Conservation (phyloP, 2,329 filamentous ascomycete species). For the Apiospora koreana region DNA sequence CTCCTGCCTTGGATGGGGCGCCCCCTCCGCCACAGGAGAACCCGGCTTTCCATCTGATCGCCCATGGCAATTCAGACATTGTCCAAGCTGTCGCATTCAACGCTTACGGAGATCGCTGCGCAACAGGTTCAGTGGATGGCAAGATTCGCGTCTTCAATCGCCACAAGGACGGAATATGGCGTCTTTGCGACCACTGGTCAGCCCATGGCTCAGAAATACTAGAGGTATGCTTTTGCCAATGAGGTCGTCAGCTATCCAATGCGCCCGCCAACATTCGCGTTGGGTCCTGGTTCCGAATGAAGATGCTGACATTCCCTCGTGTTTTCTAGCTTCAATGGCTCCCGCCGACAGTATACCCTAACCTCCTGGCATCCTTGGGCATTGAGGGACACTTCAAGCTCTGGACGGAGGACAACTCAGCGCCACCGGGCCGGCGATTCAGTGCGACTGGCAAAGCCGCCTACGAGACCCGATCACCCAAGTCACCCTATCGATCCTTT, state of each 20-base stretch:
- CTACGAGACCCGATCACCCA: conserved; percentile 59
- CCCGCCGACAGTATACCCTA: conserved; percentile 81
- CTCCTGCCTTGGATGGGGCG: conserved; percentile 14
- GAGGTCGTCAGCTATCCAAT: neutral
- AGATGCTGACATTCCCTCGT: neutral
- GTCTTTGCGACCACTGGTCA: conserved; percentile 81
- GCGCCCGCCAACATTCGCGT: neutral
- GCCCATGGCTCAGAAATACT: conserved; percentile 89
- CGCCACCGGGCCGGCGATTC: conserved; percentile 80
- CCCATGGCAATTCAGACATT: conserved; percentile 76
- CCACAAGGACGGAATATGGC: conserved; percentile 76
- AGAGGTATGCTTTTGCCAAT: conserved; percentile 59
- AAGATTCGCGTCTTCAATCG: conserved; percentile 90
- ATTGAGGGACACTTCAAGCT: conserved; percentile 89
- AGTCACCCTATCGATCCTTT: conserved; percentile 75
- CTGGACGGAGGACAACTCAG: conserved; percentile 88
- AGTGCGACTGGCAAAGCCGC: conserved; percentile 61
- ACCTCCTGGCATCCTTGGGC: conserved; percentile 83
- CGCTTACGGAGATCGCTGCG: conserved; percentile 86
- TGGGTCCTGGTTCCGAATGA: no score
- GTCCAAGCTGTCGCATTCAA: conserved; percentile 89
- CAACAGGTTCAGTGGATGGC: conserved; percentile 89
- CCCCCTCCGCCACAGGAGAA: conserved; percentile 40
- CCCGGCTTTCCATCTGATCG: conserved; percentile 61
- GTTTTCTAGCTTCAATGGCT: conserved; percentile 80